Evolutionary conservation across 2,329 filamentous ascomycete genomes (phyloP).

Genomic region (Ophiostoma populinum): DNA sequence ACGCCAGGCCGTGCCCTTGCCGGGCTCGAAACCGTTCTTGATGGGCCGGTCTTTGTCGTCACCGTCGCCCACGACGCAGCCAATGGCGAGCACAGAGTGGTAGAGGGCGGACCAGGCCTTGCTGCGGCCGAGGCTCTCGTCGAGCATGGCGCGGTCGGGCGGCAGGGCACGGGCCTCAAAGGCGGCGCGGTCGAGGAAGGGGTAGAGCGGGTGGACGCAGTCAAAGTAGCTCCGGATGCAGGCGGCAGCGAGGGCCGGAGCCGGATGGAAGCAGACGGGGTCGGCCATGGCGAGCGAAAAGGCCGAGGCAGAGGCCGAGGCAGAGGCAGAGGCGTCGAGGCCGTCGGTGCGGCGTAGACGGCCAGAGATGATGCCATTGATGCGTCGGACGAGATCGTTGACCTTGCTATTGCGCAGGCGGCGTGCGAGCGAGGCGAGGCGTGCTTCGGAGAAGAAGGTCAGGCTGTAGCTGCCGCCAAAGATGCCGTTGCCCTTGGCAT

Average conservation of each 20-base stretch:
- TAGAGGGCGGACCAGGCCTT: conserved; percentile 22
- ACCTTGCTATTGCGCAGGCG: conserved; percentile 17
- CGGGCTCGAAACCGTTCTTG: conserved; percentile 22
- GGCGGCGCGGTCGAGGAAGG: conserved; percentile 20
- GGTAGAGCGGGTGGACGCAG: conserved; percentile 21
- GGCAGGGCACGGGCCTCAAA: conserved; percentile 19
- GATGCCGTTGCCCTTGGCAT: conserved; percentile 15
- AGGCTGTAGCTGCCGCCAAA: conserved; percentile 15
- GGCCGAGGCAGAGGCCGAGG: no score
- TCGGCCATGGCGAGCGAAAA: no score
- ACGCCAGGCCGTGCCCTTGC: conserved; percentile 22
- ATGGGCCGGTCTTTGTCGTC: no score
- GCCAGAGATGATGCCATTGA: conserved; percentile 13
- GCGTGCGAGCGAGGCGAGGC: conserved; percentile 16
- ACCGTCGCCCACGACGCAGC: no score
- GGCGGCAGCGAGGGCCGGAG: conserved; percentile 3
- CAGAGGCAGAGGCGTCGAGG: background rate
- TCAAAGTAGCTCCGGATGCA: conserved; percentile 20
- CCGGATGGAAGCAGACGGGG: no score
- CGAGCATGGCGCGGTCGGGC: conserved; percentile 12
- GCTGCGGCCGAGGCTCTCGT: conserved; percentile 13
- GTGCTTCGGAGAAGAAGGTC: conserved; percentile 16
- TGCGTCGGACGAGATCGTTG: conserved; percentile 15
- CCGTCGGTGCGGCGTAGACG: conserved; percentile 8
- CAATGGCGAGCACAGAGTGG: conserved; percentile 21